Base-by-base conservation (phyloP, 1,284 basidiomycete genomes). In the Cystobasidium sp. region DNA sequence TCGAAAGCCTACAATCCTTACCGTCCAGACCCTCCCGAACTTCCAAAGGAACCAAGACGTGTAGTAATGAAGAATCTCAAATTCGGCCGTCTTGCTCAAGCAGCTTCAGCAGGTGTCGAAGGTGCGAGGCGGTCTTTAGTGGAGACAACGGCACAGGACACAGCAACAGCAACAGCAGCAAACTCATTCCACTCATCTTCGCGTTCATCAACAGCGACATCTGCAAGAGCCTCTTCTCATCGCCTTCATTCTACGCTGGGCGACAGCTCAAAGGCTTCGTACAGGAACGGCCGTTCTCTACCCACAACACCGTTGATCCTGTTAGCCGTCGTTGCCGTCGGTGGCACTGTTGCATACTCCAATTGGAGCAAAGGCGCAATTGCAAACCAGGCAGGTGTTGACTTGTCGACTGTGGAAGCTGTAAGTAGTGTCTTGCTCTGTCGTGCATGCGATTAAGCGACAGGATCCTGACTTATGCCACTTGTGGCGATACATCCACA, bases 41-140 rank as follows among this genome's bases (percentile, higher is more conserved):
- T 64, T 18, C 69, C 61, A 16, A 47, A 44, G n/a, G 43, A 46
- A 12, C 61, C 69, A 6, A 46, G 61, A 24, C 52, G 59, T 16
- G 69, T 63, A 22, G 55, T 64, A 39, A 47, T 55, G 69, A 66
- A 73, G 70, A 73, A 66, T 14, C 56, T 73, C 56, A 73, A 73
- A 22, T 73, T 73, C 46, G 70, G 70, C 0, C 43, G 70, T 22
- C 24, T 59, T 12, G 46, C 41, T 18, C 49, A 73, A 31, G 62
- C 63, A 9, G 70, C 44, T 18, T 55, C 53, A 20, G 62, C 70
- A 47, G 63, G 51, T 8, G 62, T 66, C 39, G 64, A 66, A 37
- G 44, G 49, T 18, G 64, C 64, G 14, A 52, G 44, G 31, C 64
- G 44, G 22, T 52, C 64, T n/a, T 22, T 66, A 39, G 64, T 47